Evolutionary conservation across 2,329 filamentous ascomycete genomes (phyloP).

Genomic region (Fusarium aywerte): DNA sequence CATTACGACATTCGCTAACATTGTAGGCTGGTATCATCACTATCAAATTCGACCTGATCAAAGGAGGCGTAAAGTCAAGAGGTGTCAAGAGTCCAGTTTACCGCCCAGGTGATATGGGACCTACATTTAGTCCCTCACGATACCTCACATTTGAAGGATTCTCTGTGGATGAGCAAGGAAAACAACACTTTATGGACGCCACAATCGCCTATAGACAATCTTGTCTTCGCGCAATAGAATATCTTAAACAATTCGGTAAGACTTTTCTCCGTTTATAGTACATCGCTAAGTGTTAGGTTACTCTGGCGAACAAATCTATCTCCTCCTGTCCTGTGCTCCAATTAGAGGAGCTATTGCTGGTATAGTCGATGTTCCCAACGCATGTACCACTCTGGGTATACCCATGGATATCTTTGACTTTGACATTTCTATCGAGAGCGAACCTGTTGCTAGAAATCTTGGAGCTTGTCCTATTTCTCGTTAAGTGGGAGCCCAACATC

Average conservation of each 20-base stretch:
- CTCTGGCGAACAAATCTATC: slow-evolving; percentile 81
- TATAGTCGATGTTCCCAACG: slow-evolving; percentile 91
- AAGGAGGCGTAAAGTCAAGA: slow-evolving; percentile 78
- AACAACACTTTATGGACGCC: slow-evolving; percentile 89
- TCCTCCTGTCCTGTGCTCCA: slow-evolving; percentile 85
- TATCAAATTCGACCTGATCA: slow-evolving; percentile 89
- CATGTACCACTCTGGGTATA: slow-evolving; percentile 86
- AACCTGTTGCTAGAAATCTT: slow-evolving; percentile 55
- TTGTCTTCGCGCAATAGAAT: slow-evolving; percentile 64
- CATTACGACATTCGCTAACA: not conserved
- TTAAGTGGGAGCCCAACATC: slow-evolving; percentile 31
- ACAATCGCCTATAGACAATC: slow-evolving; percentile 89
- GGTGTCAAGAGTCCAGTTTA: slow-evolving; percentile 88
- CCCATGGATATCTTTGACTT: slow-evolving; percentile 97
- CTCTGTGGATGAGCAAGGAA: slow-evolving; percentile 86
- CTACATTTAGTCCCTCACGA: slow-evolving; percentile 29
- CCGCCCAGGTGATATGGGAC: slow-evolving; percentile 71
- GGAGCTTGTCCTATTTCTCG: slow-evolving; percentile 40
- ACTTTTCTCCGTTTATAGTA: accelerated
- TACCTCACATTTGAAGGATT: slow-evolving; percentile 72
- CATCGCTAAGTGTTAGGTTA: slow-evolving; percentile 51
- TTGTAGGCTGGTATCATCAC: slow-evolving; percentile 79
- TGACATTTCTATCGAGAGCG: slow-evolving; percentile 76
- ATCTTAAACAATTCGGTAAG: slow-evolving; percentile 51
- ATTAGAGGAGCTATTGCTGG: slow-evolving; percentile 90